phyloP scores from a whole-genome alignment of 495 filamentous ascomycete species.

The Antarctomyces pellizariae region DNA sequence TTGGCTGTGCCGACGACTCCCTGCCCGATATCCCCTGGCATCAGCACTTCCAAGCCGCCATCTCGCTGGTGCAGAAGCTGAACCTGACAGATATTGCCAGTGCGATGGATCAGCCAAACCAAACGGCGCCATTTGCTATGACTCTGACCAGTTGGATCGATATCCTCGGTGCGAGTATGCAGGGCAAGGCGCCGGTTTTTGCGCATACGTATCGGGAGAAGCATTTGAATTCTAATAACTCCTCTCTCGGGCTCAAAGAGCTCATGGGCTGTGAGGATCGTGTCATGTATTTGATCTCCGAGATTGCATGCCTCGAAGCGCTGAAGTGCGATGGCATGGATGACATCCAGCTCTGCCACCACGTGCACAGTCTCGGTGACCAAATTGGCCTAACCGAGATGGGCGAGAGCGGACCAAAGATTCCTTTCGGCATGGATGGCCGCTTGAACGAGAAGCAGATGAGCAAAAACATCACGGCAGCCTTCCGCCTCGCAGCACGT shows the following conservation, averaged over 20 bases:
- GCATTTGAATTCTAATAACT: constrained; percentile 45
- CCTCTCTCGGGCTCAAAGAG: constrained; percentile 54
- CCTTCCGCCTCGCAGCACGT: constrained; percentile 79
- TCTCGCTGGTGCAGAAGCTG: constrained; percentile 59
- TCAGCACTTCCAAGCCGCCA: constrained; percentile 84
- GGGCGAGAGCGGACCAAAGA: constrained; percentile 18
- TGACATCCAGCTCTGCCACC: constrained; percentile 58
- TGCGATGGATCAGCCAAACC: constrained; percentile 26
- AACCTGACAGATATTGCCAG: constrained; percentile 45
- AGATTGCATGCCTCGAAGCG: constrained; percentile 85
- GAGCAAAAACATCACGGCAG: constrained; percentile 61
- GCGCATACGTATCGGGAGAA: constrained; percentile 83
- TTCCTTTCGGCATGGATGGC: constrained; percentile 38
- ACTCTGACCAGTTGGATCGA: constrained; percentile 89
- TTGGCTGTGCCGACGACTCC: constrained; percentile 62
- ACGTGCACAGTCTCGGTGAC: constrained; percentile 56
- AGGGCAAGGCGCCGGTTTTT: constrained; percentile 62
- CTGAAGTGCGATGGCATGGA: constrained; percentile 65
- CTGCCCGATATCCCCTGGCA: constrained; percentile 92
- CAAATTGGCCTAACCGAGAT: constrained; percentile 66
- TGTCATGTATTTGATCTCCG: constrained; percentile 94
- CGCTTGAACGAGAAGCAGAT: constrained; percentile 62
- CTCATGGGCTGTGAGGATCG: constrained; percentile 96
- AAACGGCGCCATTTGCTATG: constrained; percentile 82
- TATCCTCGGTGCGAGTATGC: constrained; percentile 85